Percentiles rank a stretch among this genome's conserved stretches.
Conservation (phyloP, 2,329 filamentous ascomycete species). For the Exserohilum rostratum region DNA sequence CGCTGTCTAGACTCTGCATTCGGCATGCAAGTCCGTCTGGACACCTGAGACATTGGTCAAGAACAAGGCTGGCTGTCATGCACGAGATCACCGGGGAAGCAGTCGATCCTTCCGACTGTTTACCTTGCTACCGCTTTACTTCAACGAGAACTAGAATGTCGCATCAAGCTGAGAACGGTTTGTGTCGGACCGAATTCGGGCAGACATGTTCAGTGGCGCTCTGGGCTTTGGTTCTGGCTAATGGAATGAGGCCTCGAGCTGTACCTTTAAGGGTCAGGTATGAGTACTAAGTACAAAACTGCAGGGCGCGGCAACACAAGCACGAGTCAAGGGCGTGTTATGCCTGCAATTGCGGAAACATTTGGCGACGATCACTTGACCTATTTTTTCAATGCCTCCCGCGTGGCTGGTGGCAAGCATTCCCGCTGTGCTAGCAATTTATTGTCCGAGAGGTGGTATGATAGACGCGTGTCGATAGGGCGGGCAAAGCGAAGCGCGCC, state of each 20-base stretch:
- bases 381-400: slow-evolving; percentile 1
- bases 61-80: slow-evolving; percentile 3
- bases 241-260: neutral
- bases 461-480: too few species aligned
- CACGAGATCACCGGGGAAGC: slow-evolving; percentile 1
- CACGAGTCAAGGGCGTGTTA: slow-evolving; percentile 2
- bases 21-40: slow-evolving; percentile 10
- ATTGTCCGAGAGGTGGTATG: slow-evolving; percentile 2
- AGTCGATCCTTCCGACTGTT: slow-evolving; percentile 2
- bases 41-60: slow-evolving; percentile 1
- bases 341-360: neutral
- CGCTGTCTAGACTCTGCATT: slow-evolving; percentile 7
- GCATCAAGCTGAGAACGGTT: slow-evolving; percentile 6
- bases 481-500: too few species aligned
- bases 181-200: slow-evolving; percentile 10
- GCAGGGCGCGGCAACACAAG: neutral
- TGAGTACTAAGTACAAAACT: neutral
- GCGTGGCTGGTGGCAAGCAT: slow-evolving; percentile 4
- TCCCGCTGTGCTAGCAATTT: slow-evolving; percentile 1
- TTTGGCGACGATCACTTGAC: slow-evolving; percentile 1
- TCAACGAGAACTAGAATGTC: slow-evolving; percentile 10
- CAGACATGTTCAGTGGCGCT: slow-evolving; percentile 2
- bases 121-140: slow-evolving; percentile 1
- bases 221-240: slow-evolving; percentile 3
- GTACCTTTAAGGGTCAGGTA: neutral